phyloP scores from a whole-genome alignment of 2,329 filamentous ascomycete species.

The Biscogniauxia marginata region DNA sequence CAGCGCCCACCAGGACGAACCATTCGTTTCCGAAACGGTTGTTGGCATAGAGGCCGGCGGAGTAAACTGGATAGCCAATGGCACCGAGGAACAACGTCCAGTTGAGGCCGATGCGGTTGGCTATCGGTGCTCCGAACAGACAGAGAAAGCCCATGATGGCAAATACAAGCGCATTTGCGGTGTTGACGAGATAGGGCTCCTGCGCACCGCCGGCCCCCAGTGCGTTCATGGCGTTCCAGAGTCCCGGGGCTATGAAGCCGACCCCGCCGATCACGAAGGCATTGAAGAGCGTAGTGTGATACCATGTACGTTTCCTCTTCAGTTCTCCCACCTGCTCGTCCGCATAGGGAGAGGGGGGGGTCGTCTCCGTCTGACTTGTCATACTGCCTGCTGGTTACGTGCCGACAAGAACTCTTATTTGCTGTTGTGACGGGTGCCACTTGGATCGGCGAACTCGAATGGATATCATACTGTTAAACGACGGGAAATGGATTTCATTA shows the following conservation, averaged over 20 bases:
- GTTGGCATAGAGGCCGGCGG: slow-evolving; percentile 37
- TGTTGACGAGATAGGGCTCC: slow-evolving; percentile 45
- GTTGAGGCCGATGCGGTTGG: slow-evolving; percentile 34
- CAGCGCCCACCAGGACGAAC: slow-evolving; percentile 67
- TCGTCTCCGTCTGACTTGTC: slow-evolving; percentile 5
- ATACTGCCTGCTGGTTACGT: slow-evolving; percentile 5
- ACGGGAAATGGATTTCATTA: neutral
- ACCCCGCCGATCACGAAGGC: slow-evolving; percentile 52
- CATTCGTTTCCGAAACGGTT: slow-evolving; percentile 55
- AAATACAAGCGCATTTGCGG: slow-evolving; percentile 38
- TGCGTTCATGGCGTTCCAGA: slow-evolving; percentile 57
- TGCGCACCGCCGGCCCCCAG: slow-evolving; percentile 53
- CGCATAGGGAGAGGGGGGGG: neutral
- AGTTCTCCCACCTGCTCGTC: slow-evolving; percentile 23
- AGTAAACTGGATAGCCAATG: slow-evolving; percentile 36
- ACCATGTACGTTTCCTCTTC: slow-evolving; percentile 37
- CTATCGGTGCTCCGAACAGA: slow-evolving; percentile 32
- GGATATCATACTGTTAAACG: neutral
- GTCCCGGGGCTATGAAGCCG: slow-evolving; percentile 48
- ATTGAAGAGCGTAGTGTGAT: slow-evolving; percentile 52
- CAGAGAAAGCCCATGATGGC: slow-evolving; percentile 36
- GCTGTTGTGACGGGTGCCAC: neutral
- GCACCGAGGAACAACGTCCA: slow-evolving; percentile 36
- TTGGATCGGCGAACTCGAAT: neutral
- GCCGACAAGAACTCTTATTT: neutral